These are phyloP conservation scores for Metschnikowia cerradonensis DNA, from an alignment of 805 yeast genomes.

Conservation along the genomic window DNA sequence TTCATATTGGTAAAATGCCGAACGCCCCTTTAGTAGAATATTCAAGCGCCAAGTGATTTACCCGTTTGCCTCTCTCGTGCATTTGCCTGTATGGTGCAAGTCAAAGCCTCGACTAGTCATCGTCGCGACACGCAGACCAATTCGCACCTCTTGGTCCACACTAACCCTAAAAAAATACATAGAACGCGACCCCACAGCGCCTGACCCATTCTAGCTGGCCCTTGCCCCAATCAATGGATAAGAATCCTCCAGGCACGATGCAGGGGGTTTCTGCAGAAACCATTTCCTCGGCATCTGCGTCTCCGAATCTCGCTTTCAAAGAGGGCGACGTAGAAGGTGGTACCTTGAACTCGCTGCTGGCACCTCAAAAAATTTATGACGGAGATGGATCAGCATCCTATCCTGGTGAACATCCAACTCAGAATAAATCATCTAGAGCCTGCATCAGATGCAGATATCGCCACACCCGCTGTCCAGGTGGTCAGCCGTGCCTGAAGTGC, in stretches of 20 bases:
- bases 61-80: background rate
- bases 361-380: background rate
- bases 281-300: background rate
- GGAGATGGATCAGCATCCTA: slow-evolving; percentile 2
- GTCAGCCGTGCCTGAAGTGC: slow-evolving; percentile 69
- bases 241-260: background rate
- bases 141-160: background rate
- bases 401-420: slow-evolving; percentile 8
- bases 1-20: too few species aligned
- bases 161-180: background rate
- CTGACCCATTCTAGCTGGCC: background rate
- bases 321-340: background rate
- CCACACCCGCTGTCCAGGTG: slow-evolving; percentile 76
- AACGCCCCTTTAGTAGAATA: too few species aligned
- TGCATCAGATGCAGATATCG: slow-evolving; percentile 68
- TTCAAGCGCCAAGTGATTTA: too few species aligned
- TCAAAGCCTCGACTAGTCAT: background rate
- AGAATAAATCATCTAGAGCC: slow-evolving; percentile 37
- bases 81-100: background rate
- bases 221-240: background rate
- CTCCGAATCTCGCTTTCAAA: background rate
- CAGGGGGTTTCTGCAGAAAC: background rate
- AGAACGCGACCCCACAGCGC: slow-evolving; percentile 2
- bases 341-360: background rate
- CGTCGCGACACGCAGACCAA: background rate